Evolutionary conservation across 2,329 filamentous ascomycete genomes (phyloP), one percentile per base, ranked within the genome.

Genomic region (Tolypocladium pustulatum): DNA sequence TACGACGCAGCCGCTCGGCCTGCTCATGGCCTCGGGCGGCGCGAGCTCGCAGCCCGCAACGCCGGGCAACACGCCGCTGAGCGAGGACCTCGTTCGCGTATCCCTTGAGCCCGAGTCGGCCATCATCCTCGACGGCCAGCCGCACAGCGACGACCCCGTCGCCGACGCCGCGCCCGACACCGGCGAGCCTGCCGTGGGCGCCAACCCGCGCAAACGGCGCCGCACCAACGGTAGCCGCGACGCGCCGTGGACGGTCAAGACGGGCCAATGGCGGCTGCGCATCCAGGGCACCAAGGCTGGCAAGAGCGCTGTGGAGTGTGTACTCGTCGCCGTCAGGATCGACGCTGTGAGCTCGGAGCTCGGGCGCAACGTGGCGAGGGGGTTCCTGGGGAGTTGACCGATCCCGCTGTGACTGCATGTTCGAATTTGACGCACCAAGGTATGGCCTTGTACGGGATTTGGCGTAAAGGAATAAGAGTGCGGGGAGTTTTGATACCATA

Each of bases 291-390:
- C 73, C 3, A 73, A 66, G 59, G 76, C 73, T 55, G 78, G 79
- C 55, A 83, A 79, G 66, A 76, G 75, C 41, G 76, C 77, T 2
- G 78, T 87, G 58, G 88, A 93, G 72, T 87, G 90, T 60, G 79
- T 90, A 27, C 78, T 96, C 55, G 79, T 88, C 20, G 89, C 85
- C 0, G 88, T 92, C 38, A 91, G 89, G 71, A 69, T 96, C 32
- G 88, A 95, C 64, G 88, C 86, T 0, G 81, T 85, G 64, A 87
- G 80, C 57, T 80, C 78, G 9, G 84, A 93, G 72, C 76, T 78
- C 61, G 79, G 79, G 13, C 81, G 89, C 62, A 96, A 95, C 73
- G 73, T 73, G 55, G 71, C 77, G 56, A 80, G 88, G 61, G 74
- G 73, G 0, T 96, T 95, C 68, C 70, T 95, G 59, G 67, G 62